These are phyloP conservation scores for Chaetoceros muelleri DNA, from an alignment of 108 stramenopile genomes.

Conservation along the genomic window DNA sequence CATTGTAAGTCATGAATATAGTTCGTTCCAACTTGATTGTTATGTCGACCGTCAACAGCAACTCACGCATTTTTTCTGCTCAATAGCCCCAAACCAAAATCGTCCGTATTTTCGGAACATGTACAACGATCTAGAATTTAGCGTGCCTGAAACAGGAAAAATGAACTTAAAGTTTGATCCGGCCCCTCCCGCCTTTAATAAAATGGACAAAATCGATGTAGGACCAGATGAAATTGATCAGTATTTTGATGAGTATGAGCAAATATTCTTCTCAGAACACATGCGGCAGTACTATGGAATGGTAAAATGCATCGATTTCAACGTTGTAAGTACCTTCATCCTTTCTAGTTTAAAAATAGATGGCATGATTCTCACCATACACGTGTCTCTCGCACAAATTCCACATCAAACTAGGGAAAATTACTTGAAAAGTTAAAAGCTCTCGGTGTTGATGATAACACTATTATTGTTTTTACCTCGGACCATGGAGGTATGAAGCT, in stretches of 20 bases:
- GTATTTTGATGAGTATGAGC: neutral
- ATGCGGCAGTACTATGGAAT: neutral
- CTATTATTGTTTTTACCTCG: neutral
- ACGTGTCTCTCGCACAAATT: no score
- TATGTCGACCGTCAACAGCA: no score
- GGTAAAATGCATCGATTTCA: neutral
- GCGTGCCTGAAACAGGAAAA: neutral
- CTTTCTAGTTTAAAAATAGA: no score
- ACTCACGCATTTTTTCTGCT: neutral
- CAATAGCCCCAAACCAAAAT: neutral
- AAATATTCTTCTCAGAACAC: neutral
- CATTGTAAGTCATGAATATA: neutral
- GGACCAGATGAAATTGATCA: neutral
- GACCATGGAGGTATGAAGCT: neutral
- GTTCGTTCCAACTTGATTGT: no score
- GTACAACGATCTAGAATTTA: neutral
- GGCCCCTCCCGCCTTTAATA: neutral
- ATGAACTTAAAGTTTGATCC: neutral
- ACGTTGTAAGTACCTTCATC: no score
- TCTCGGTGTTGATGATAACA: neutral
- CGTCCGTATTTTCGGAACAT: neutral
- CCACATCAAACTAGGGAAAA: no score
- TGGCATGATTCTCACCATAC: no score
- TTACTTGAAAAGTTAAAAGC: neutral
- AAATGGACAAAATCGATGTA: no score